These are phyloP conservation scores for Ilex paraguariensis DNA, from an alignment of 305 asterid species.

Conservation along the genomic window DNA sequence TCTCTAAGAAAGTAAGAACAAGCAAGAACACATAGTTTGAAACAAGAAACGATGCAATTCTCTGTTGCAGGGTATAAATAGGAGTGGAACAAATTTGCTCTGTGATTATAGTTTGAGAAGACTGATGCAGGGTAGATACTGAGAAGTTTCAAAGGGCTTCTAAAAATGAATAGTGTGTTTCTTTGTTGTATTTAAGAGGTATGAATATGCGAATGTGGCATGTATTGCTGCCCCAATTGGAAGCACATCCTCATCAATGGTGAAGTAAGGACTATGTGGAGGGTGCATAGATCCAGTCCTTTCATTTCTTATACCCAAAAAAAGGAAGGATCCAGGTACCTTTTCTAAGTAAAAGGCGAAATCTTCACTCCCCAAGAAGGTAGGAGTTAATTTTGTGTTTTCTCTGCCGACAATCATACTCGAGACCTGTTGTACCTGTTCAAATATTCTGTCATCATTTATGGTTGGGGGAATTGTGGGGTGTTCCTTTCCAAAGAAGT, in stretches of 20 bases:
- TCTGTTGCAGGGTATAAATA: too few relatives aligned
- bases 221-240: conserved; percentile 55
- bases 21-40: too few relatives aligned
- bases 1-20: too few relatives aligned
- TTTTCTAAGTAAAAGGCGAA: conserved; percentile 39
- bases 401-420: conserved; percentile 34
- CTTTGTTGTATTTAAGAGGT: conserved; percentile 12
- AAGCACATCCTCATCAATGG: conserved; percentile 44
- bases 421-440: conserved; percentile 24
- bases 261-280: conserved; percentile 41
- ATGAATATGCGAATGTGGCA: conserved; percentile 46
- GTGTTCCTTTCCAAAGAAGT: conserved; percentile 33
- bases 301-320: conserved; percentile 38
- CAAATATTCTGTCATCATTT: conserved; percentile 26
- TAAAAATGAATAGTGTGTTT: too few relatives aligned
- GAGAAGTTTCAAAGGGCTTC: too few relatives aligned
- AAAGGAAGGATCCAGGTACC: conserved; percentile 29
- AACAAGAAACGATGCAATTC: too few relatives aligned
- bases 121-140: too few relatives aligned
- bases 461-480: conserved; percentile 45
- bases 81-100: too few relatives aligned
- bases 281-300: conserved; percentile 30
- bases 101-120: too few relatives aligned
- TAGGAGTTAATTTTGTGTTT: conserved; percentile 23
- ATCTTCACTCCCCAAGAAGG: conserved; percentile 51